These are phyloP conservation scores for Kandelia obovata DNA, from an alignment of 345 rosid genomes.

Conservation along the genomic window DNA sequence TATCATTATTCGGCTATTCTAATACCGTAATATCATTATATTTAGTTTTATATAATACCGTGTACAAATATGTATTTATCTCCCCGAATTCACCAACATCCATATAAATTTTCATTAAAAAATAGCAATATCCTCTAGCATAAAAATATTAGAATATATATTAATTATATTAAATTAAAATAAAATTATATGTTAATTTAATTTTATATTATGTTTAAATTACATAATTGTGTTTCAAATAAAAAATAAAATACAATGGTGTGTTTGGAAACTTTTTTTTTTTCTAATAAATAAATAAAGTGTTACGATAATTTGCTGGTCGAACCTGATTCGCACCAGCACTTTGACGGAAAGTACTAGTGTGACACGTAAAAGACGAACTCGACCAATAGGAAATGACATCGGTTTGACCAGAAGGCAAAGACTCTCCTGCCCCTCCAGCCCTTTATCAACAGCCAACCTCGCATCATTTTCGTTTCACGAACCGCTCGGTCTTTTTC, in stretches of 20 bases:
- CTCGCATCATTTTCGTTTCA: conserved; percentile 12
- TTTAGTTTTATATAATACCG: too few species aligned
- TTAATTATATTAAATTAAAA: too few species aligned
- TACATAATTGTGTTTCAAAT: too few species aligned
- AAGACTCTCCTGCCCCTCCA: neutral
- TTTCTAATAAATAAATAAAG: neutral
- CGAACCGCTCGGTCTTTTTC: neutral
- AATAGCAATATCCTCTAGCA: too few species aligned
- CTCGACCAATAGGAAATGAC: conserved; percentile 25
- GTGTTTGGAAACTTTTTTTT: too few species aligned
- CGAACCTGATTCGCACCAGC: conserved; percentile 27
- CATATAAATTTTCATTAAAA: too few species aligned
- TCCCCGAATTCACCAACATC: too few species aligned
- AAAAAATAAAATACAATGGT: too few species aligned
- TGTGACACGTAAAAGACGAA: conserved; percentile 27
- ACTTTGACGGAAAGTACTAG: conserved; percentile 29
- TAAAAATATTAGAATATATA: too few species aligned
- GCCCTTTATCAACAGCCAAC: conserved; percentile 37
- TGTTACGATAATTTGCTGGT: neutral
- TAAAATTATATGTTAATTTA: too few species aligned
- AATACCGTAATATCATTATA: neutral
- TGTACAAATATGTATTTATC: too few species aligned
- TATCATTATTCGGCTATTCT: neutral
- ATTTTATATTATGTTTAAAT: too few species aligned
- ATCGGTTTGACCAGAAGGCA: conserved; percentile 40